Conservation (phyloP, 139 green algal species). For the Volvox africanus region DNA sequence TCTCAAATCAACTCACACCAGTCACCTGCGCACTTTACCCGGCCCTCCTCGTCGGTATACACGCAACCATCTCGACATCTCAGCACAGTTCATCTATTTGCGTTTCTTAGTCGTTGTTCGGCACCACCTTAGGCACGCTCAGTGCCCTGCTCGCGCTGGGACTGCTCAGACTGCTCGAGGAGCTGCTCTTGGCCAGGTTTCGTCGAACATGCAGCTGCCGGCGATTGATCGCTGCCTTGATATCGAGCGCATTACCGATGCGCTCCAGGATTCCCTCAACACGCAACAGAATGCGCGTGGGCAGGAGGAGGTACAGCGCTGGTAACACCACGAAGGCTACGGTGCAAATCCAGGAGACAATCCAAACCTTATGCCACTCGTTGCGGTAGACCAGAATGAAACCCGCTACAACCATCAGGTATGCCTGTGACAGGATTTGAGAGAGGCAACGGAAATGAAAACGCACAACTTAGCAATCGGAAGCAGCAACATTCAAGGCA, state of each 20-base stretch:
- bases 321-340: conserved; percentile 9
- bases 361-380: conserved; percentile 27
- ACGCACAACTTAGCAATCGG: too few species aligned
- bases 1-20: too few species aligned
- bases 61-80: too few species aligned
- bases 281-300: background rate
- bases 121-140: background rate
- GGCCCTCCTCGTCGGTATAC: too few species aligned
- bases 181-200: conserved; percentile 5
- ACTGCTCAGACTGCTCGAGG: background rate
- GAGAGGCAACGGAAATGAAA: too few species aligned
- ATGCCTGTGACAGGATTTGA: background rate
- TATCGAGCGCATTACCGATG: background rate
- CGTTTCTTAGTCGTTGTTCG: too few species aligned
- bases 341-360: conserved; percentile 5
- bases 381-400: conserved; percentile 40
- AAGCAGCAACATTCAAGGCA: too few species aligned
- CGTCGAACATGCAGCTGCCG: background rate
- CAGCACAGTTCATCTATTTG: too few species aligned
- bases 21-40: too few species aligned
- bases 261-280: background rate
- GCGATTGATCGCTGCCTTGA: background rate
- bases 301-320: conserved; percentile 19
- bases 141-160: background rate
- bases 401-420: conserved; percentile 28